These are phyloP conservation scores for Huntiella decipiens DNA, from an alignment of 2,329 filamentous ascomycete genomes.

Conservation along the genomic window DNA sequence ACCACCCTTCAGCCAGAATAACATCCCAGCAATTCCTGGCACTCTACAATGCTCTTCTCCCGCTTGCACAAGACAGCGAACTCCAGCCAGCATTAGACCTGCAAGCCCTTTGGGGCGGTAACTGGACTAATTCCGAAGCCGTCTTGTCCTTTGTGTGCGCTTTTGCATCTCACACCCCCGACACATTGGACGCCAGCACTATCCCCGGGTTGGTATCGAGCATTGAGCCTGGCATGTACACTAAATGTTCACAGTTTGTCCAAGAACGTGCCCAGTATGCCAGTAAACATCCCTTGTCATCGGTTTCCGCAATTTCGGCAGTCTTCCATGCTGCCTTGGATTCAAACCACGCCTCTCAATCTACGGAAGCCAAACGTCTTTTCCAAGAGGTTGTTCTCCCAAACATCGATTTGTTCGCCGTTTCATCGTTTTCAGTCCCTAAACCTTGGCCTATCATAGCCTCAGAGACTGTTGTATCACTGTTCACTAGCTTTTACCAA, in stretches of 20 bases:
- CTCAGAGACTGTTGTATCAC: conserved; percentile 52
- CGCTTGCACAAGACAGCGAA: conserved; percentile 43
- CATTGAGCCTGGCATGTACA: conserved; percentile 45
- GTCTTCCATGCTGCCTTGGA: conserved; percentile 47
- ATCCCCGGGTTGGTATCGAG: conserved; percentile 67
- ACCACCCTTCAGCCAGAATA: conserved; percentile 57
- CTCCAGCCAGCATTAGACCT: conserved; percentile 49
- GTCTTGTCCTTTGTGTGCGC: conserved; percentile 88
- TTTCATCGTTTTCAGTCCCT: conserved; percentile 57
- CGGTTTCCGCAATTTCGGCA: conserved; percentile 59
- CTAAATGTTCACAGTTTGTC: conserved; percentile 28
- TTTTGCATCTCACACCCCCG: conserved; percentile 56
- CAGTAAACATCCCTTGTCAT: conserved; percentile 71
- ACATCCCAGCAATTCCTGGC: conserved; percentile 63
- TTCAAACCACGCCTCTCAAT: conserved; percentile 41
- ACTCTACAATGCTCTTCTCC: conserved; percentile 61
- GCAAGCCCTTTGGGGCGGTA: conserved; percentile 74
- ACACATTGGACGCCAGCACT: conserved; percentile 64
- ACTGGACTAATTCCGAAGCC: conserved; percentile 70
- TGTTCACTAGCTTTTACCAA: conserved; percentile 68
- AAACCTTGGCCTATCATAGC: conserved; percentile 61
- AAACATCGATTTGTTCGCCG: conserved; percentile 61
- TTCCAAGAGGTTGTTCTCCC: conserved; percentile 51
- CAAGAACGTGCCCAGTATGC: conserved; percentile 39
- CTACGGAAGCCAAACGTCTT: conserved; percentile 41